Base-by-base conservation (phyloP, 495 filamentous ascomycete genomes). In the Penicillium parvum region DNA sequence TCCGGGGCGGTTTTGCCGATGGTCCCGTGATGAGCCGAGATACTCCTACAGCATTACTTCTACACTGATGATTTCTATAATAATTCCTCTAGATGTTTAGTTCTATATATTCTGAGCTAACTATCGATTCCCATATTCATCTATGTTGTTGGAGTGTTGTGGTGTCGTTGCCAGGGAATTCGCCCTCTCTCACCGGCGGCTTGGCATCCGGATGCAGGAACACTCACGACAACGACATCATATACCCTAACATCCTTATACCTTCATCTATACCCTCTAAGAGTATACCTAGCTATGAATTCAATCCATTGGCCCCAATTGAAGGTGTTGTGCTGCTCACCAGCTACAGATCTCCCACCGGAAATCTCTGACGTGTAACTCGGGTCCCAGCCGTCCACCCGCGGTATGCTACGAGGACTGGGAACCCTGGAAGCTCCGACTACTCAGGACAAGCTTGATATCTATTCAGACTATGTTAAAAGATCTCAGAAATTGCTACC, bases 1-100 rank as follows among this genome's bases (percentile, higher is more conserved):
- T 68, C 66, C 64, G 67, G 68, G 68, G 65, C 61, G 66, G 66
- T 71, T 71, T 69, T 69, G 62, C 68, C 68, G 68, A 71, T 60
- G 62, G 61, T 71, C 68, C 68, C 68, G 68, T 69, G 65, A 69
- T 71, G 64, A 68, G 66, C 68, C 68, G 68, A 69, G 52, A n/a
- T n/a, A n/a, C n/a, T n/a, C n/a, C n/a, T n/a, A n/a, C n/a, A n/a
- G n/a, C n/a, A n/a, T n/a, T n/a, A n/a, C n/a, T n/a, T n/a, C n/a
- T n/a, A n/a, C n/a, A n/a, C n/a, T n/a, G n/a, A n/a, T n/a, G n/a
- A n/a, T n/a, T n/a, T n/a, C n/a, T n/a, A n/a, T n/a, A n/a, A n/a
- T n/a, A n/a, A n/a, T n/a, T n/a, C n/a, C n/a, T n/a, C n/a, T n/a
- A n/a, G n/a, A n/a, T n/a, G n/a, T n/a, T n/a, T n/a, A n/a, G 47